Evolutionary conservation across 139 green algal species (phyloP).

Genomic region (Diplosphaera chodatii): DNA sequence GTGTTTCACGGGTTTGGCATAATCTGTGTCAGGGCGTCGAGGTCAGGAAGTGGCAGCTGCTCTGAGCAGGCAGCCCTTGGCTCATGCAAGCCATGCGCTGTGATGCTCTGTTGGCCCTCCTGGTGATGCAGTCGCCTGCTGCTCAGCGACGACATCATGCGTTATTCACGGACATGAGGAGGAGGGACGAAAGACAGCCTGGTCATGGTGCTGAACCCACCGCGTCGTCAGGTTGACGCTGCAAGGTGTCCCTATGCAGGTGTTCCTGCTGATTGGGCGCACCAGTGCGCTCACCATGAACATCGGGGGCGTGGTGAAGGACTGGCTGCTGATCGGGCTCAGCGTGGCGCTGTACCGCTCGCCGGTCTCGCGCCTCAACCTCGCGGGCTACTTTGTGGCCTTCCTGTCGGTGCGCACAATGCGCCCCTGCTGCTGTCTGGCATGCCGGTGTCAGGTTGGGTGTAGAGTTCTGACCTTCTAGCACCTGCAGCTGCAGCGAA

Average conservation of each 20-base stretch:
- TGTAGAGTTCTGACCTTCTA: too few relatives aligned
- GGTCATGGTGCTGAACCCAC: not conserved
- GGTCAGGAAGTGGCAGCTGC: constrained; percentile 15
- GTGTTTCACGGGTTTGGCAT: too few relatives aligned
- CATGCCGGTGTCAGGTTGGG: too few relatives aligned
- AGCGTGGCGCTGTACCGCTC: constrained; percentile 74
- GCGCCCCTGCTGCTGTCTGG: too few relatives aligned
- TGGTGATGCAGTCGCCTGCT: too few relatives aligned
- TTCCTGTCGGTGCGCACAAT: not conserved
- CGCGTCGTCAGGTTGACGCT: not conserved
- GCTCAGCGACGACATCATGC: too few relatives aligned
- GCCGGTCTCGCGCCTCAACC: constrained; percentile 78
- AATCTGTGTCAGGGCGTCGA: too few relatives aligned
- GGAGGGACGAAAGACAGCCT: not conserved
- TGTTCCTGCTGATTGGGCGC: not conserved
- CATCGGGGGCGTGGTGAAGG: constrained; percentile 76
- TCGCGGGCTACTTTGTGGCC: constrained; percentile 60
- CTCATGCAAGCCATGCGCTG: too few relatives aligned
- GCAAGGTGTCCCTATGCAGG: too few relatives aligned
- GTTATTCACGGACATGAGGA: too few relatives aligned
- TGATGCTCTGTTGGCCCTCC: too few relatives aligned
- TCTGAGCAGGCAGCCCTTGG: not conserved
- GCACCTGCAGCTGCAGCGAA: too few relatives aligned
- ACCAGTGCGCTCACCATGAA: constrained; percentile 20
- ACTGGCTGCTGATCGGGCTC: not conserved